phyloP scores from a whole-genome alignment of 352 stramenopile species.

The Phytopythium montanum region DNA sequence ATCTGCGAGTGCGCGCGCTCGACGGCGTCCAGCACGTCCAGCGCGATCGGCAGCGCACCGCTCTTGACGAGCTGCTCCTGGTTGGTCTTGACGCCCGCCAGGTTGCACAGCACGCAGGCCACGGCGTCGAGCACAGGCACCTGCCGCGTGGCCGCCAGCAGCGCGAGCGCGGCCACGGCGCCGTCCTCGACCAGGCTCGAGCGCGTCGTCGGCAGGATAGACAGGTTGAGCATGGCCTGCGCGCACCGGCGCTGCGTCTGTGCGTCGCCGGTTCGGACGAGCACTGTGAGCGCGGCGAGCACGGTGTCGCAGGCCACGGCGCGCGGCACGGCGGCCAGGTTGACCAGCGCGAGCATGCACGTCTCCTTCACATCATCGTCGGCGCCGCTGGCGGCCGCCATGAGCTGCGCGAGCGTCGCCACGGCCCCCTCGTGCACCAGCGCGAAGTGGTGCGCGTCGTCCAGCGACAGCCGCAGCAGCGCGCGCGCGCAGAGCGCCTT shows the following conservation, averaged over 20 bases:
- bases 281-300: slow-evolving; percentile 40
- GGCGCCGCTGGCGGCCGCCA: slow-evolving; percentile 34
- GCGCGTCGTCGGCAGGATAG: slow-evolving; percentile 72
- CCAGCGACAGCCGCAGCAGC: slow-evolving; percentile 67
- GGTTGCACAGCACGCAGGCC: slow-evolving; percentile 53
- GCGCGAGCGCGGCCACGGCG: slow-evolving; percentile 46
- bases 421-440: slow-evolving; percentile 80
- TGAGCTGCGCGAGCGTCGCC: slow-evolving; percentile 57
- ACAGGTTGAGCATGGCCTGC: slow-evolving; percentile 72
- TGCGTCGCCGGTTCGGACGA: slow-evolving; percentile 30
- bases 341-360: slow-evolving; percentile 71
- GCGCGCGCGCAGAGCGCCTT: slow-evolving; percentile 69
- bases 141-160: slow-evolving; percentile 34
- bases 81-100: slow-evolving; percentile 56
- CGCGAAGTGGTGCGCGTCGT: slow-evolving; percentile 71
- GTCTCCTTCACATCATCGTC: slow-evolving; percentile 51
- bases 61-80: slow-evolving; percentile 61
- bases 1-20: slow-evolving; percentile 23
- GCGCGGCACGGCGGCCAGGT: slow-evolving; percentile 61
- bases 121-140: slow-evolving; percentile 40
- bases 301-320: slow-evolving; percentile 72
- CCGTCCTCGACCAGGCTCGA: slow-evolving; percentile 73
- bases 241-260: slow-evolving; percentile 32
- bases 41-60: slow-evolving; percentile 40
- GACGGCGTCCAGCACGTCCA: slow-evolving; percentile 35